These are phyloP conservation scores for Pyrus bretschneideri DNA, from an alignment of 306 rosid genomes.

Conservation along the genomic window DNA sequence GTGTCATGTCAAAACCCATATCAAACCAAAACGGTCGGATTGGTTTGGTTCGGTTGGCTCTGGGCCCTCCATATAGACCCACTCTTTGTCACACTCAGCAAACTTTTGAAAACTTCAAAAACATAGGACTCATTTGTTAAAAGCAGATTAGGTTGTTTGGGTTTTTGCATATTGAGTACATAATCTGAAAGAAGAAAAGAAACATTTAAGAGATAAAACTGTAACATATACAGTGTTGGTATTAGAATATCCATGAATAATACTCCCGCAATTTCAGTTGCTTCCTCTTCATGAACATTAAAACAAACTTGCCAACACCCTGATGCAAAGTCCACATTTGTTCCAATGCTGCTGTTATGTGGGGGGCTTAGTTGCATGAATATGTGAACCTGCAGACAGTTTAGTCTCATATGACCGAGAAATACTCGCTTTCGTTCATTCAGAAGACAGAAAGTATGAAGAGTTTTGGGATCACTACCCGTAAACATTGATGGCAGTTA, in stretches of 20 bases:
- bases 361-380: neutral
- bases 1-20: no score
- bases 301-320: neutral
- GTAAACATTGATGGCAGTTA: constrained; percentile 7
- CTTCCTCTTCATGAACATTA: constrained; percentile 12
- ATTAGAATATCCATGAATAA: neutral
- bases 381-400: neutral
- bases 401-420: constrained; percentile 4
- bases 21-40: no score
- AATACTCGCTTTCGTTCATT: neutral
- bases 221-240: neutral
- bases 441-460: neutral
- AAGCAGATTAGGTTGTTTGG: neutral
- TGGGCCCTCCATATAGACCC: no score
- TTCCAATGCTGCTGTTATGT: constrained; percentile 22
- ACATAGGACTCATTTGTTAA: no score
- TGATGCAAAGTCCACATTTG: neutral
- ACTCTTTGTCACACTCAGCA: no score
- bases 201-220: neutral
- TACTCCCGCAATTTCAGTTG: constrained; percentile 15
- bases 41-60: no score
- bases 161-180: neutral
- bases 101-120: no score
- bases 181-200: neutral
- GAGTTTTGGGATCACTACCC: constrained; percentile 25